Conservation (phyloP, 371 early-diverging fungal species). For the Furculomyces boomerangus region DNA sequence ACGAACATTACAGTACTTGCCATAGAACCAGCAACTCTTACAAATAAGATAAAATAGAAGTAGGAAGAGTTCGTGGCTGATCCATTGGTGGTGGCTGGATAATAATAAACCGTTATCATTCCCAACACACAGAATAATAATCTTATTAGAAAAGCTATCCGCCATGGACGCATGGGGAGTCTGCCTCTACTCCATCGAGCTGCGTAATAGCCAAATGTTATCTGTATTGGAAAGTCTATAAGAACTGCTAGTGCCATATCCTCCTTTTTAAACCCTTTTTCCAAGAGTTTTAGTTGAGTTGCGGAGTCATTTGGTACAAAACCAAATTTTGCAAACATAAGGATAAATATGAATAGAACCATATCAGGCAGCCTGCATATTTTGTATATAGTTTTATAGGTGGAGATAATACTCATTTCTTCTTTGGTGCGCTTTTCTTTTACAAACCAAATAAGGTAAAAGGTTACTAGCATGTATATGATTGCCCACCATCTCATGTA, state of each 20-base stretch:
- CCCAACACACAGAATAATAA: conserved; percentile 54
- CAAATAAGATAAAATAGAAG: conserved; percentile 60
- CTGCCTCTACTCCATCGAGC: conserved; percentile 84
- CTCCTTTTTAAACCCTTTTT: conserved; percentile 86
- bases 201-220: conserved; percentile 90
- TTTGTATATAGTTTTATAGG: conserved; percentile 44
- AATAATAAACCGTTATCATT: conserved; percentile 65
- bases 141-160: conserved; percentile 73
- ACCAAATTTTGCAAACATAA: conserved; percentile 78
- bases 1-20: conserved; percentile 87
- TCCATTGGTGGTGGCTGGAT: conserved; percentile 37
- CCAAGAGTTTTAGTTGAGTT: conserved; percentile 79
- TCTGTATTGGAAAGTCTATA: conserved; percentile 89
- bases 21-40: conserved; percentile 71
- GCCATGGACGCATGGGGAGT: conserved; percentile 79
- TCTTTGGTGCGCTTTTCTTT: conserved; percentile 34
- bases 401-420: conserved; percentile 22
- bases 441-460: conserved; percentile 61
- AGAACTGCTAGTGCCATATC: conserved; percentile 81
- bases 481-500: conserved; percentile 88
- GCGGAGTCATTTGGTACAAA: conserved; percentile 90
- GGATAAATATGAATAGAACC: conserved; percentile 54
- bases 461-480: conserved; percentile 65
- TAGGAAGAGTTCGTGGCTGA: conserved; percentile 47
- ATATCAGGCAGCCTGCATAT: conserved; percentile 66